A percentile compares a stretch with the other conserved stretches of the same genome.
These are phyloP conservation scores for Geotrichum restrictum DNA, from an alignment of 1,139 yeast genomes.

Conservation along the genomic window DNA sequence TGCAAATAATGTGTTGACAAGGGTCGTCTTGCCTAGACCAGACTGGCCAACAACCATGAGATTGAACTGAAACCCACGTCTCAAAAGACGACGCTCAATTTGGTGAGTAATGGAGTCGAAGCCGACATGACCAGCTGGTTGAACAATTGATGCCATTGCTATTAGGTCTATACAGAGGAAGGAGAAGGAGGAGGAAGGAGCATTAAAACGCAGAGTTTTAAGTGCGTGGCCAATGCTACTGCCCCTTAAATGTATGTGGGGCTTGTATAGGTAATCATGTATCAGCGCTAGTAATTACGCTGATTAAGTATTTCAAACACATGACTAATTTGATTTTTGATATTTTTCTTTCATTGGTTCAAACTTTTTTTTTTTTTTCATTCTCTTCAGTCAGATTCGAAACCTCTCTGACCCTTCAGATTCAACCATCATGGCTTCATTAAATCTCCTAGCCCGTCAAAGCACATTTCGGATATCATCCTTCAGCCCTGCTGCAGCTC, in stretches of 20 bases:
- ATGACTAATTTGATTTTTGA: not conserved
- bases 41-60: constrained; percentile 90
- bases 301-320: not conserved
- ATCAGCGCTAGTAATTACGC: not conserved
- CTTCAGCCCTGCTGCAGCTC: constrained; percentile 5
- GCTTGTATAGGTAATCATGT: not conserved
- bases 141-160: constrained; percentile 19
- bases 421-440: constrained; percentile 9
- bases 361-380: not conserved
- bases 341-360: constrained; percentile 9
- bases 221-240: not conserved
- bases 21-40: constrained; percentile 90
- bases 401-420: not conserved
- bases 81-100: constrained; percentile 85
- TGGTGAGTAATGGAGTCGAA: constrained; percentile 95
- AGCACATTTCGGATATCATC: not conserved
- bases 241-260: not conserved
- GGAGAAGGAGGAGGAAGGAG: not conserved
- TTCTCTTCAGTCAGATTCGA: not conserved
- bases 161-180: not conserved
- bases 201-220: not conserved
- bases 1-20: constrained; percentile 84
- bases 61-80: constrained; percentile 91
- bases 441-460: constrained; percentile 6
- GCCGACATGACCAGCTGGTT: constrained; percentile 60